These are phyloP conservation scores for Suillus spraguei DNA, from an alignment of 768 basidiomycete species.

Conservation along the genomic window DNA sequence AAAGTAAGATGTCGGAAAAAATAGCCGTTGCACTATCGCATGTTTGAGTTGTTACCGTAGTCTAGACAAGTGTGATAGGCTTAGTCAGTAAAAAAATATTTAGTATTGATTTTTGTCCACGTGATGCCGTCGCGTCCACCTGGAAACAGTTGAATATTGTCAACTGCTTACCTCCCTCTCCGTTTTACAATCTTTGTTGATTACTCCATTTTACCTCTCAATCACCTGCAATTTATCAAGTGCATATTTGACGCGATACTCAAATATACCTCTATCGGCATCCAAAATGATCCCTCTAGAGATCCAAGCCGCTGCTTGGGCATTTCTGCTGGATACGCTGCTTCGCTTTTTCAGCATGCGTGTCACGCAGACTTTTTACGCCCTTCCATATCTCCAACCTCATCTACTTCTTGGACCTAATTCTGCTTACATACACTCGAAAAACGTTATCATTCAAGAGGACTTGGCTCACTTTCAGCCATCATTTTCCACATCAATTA, in stretches of 20 bases:
- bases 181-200: background rate
- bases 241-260: background rate
- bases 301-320: background rate
- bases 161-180: background rate
- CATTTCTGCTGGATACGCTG: background rate
- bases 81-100: background rate
- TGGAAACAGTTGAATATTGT: background rate
- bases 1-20: background rate
- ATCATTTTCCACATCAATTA: background rate
- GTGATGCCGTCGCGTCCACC: background rate
- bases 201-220: background rate
- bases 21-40: background rate
- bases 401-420: background rate
- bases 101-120: background rate
- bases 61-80: no score
- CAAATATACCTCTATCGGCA: background rate
- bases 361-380: background rate
- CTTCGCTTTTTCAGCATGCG: background rate
- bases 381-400: background rate
- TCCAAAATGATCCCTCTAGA: slow-evolving; percentile 4
- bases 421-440: background rate
- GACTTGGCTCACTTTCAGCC: background rate
- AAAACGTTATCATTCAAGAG: background rate
- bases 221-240: background rate
- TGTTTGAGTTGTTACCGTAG: background rate